Conservation (phyloP, 306 rosid species). For the Calophaca sinica region DNA sequence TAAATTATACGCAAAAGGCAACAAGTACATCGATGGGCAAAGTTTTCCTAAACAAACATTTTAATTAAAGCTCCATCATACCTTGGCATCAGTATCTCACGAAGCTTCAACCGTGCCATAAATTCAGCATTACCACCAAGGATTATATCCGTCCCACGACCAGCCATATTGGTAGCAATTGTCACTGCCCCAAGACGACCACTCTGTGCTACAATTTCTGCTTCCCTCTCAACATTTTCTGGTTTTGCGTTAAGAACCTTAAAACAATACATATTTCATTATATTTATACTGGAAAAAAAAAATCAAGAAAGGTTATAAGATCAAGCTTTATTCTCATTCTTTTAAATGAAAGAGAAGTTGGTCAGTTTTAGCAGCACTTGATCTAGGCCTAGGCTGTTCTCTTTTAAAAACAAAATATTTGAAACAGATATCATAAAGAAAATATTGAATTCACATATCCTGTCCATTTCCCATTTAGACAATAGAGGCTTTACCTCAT, state of each 20-base stretch:
- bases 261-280: constrained; percentile 43
- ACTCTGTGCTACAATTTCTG: constrained; percentile 98
- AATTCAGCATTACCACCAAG: constrained; percentile 99
- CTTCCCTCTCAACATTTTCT: constrained; percentile 99
- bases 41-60: constrained; percentile 3
- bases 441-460: constrained; percentile 26
- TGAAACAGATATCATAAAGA: constrained; percentile 27
- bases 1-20: constrained; percentile 31
- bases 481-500: constrained; percentile 67
- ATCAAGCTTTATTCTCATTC: constrained; percentile 33
- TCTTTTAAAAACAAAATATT: constrained; percentile 9
- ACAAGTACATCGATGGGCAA: constrained; percentile 16
- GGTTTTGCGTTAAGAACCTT: constrained; percentile 99
- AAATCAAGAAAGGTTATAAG: not conserved
- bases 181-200: constrained; percentile 98
- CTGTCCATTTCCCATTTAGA: constrained; percentile 30
- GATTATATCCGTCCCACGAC: constrained; percentile 99
- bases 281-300: constrained; percentile 12
- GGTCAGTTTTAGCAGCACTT: constrained; percentile 24
- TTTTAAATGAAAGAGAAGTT: constrained; percentile 31
- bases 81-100: constrained; percentile 98
- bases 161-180: constrained; percentile 99
- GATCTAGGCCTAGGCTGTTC: constrained; percentile 31
- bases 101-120: constrained; percentile 95
- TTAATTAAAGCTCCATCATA: constrained; percentile 46